Conservation (phyloP, 306 rosid genomes). For the Astragalus glycyphyllos region DNA sequence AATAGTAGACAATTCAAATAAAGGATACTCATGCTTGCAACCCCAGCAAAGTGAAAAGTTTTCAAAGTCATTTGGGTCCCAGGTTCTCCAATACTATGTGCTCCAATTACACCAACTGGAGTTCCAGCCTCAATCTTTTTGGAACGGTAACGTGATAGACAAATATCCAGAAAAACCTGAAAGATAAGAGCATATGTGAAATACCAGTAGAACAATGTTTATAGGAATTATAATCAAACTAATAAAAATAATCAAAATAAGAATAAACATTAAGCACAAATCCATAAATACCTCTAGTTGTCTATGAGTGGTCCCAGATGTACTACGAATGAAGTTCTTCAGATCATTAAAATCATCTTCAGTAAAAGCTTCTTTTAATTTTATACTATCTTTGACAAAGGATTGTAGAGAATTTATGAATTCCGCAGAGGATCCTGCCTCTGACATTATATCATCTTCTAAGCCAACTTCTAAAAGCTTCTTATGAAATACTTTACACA, state of each 20-base stretch:
- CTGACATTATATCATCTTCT: conserved; percentile 57
- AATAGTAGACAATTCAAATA: conserved; percentile 32
- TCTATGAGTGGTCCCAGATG: conserved; percentile 68
- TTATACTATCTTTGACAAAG: conserved; percentile 57
- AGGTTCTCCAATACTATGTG: conserved; percentile 99
- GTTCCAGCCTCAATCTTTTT: conserved; percentile 93
- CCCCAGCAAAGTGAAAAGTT: conserved; percentile 99
- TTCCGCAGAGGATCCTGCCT: conserved; percentile 62
- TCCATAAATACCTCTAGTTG: conserved; percentile 76
- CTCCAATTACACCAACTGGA: conserved; percentile 94
- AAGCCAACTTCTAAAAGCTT: conserved; percentile 65
- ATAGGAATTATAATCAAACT: conserved; percentile 20
- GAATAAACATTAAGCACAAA: conserved; percentile 24
- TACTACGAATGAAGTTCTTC: conserved; percentile 59
- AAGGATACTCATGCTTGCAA: conserved; percentile 99
- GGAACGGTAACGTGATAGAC: conserved; percentile 80
- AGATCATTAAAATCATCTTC: conserved; percentile 45
- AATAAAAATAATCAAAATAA: conserved; percentile 16
- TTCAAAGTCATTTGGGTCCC: conserved; percentile 98
- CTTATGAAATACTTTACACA: conserved; percentile 54
- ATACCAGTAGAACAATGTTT: conserved; percentile 1
- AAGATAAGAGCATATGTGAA: conserved; percentile 27
- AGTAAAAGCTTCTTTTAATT: conserved; percentile 40
- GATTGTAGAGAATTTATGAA: conserved; percentile 62
- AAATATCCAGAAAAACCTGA: conserved; percentile 82